Evolutionary conservation across 2,329 filamentous ascomycete genomes (phyloP), one percentile per base, ranked within the genome.

Genomic region (Capronia epimyces): DNA sequence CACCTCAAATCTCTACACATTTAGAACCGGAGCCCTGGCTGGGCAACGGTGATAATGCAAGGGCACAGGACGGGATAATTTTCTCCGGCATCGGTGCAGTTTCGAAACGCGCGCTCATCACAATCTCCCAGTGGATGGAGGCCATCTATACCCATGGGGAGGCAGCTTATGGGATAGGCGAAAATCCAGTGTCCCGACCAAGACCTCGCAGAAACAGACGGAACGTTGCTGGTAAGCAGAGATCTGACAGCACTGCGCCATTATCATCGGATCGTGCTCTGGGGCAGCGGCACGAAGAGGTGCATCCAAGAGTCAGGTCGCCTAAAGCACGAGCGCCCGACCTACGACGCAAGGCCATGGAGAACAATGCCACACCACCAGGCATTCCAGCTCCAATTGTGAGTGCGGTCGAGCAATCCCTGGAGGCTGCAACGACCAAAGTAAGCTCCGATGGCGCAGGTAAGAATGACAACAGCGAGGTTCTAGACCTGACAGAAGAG

Each of bases 51-150:
- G 74, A 74, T 46, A 78, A 83, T 53, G 81, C 87, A 2, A 75
- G 77, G 1, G 77, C 84, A 7, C 80, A 87, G 50, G 91, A 96
- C 65, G 91, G 91, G 15, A 82, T 88, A 6, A 80, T 97, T 27
- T 97, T 97, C 63, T 78, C 91, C 5, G 91, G 91, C 0, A 76
- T 84, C 1, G 89, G 89, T 2, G 79, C 81, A 6, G 67, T 97
- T 39, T 84, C 86, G 10, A 77, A 82, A 47, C 76, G 77, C 15
- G 91, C 88, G 0, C 64, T 95, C 40, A 76, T 82, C 42, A 82
- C 85, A 61, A 66, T 96, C 21, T 84, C 86, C 1, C 80, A 85
- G 49, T 97, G 91, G 91, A 84, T 93, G 76, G 87, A 94, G 66
- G 86, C 87, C 63, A 76, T 96, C 2, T 95, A 93, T 67, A 83